Evolutionary conservation across 2,329 filamentous ascomycete species (phyloP), one percentile per base, ranked within the genome.

Genomic region (Aureobasidium mangrovei): DNA sequence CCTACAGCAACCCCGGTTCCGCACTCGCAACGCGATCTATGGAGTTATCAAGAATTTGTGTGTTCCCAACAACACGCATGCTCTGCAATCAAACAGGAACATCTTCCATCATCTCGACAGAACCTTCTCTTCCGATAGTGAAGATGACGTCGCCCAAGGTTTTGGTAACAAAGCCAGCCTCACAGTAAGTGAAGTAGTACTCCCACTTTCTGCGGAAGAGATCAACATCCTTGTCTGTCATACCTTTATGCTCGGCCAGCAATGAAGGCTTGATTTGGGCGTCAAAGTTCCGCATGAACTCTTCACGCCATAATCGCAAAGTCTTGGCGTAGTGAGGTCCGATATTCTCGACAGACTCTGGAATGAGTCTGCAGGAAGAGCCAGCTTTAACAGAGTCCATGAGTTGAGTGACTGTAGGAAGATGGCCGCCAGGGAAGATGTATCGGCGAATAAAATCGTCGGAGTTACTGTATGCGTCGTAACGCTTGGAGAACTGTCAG

Each of bases 381-480:
- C 81, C 81, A 28, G 73, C 72, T 39, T 75, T 77, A 59, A 89
- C 83, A 33, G 82, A 65, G 78, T 80, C 62, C 69, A 84, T n/a
- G 70, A 83, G 56, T 72, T 96, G 63, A 75, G 82, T 60, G 70
- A 85, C 55, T 79, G 89, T 40, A 71, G 87, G 63, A 64, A 89
- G 71, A 63, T 88, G 84, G 0, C 85, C 86, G n/a, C 85, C 85
- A 0, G 85, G 86, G 68, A 90, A 89, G 53, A 89, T 88, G 68
- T 89, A 87, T 58, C 83, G 81, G 55, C 84, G 79, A 64, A 89
- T 88, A 68, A 89, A 89, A 64, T 88, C 85, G 65, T 85, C 81
- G 2, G 78, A 77, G 61, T 77, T 81, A 18, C 80, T 76, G 63
- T 88, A 88, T 6, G 77, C 78, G 58, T 81, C 79, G 64, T 86